phyloP scores from a whole-genome alignment of 345 rosid genomes.

The Eucalyptus melliodora region DNA sequence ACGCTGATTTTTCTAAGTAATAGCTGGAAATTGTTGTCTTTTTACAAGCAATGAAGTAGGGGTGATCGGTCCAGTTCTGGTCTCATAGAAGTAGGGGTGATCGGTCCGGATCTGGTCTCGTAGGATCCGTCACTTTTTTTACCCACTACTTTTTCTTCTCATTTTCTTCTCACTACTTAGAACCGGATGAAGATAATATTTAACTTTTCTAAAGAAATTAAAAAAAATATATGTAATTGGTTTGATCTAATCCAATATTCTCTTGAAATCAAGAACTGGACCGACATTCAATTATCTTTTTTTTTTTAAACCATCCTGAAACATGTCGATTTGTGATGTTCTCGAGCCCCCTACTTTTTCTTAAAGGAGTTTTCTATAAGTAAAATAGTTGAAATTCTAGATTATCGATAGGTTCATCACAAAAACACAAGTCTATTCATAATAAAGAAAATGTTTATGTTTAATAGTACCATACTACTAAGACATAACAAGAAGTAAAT shows the following conservation, averaged over 20 bases:
- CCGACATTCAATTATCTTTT: too few relatives aligned
- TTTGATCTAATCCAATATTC: rapidly evolving
- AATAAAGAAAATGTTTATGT: background rate
- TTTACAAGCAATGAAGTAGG: too few relatives aligned
- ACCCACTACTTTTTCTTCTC: too few relatives aligned
- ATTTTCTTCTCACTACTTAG: too few relatives aligned
- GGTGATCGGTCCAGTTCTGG: too few relatives aligned
- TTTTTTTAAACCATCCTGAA: background rate
- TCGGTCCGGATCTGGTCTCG: too few relatives aligned
- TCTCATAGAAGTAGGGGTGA: too few relatives aligned
- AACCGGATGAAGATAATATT: too few relatives aligned
- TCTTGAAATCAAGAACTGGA: rapidly evolving
- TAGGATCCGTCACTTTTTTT: too few relatives aligned
- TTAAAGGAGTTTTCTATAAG: background rate
- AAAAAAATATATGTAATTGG: too few relatives aligned
- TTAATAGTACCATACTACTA: background rate
- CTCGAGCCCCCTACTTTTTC: background rate
- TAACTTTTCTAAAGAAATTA: too few relatives aligned
- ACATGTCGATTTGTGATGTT: rapidly evolving
- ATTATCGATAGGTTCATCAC: background rate
- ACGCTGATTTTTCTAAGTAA: background rate
- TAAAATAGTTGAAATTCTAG: background rate
- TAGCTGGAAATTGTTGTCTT: background rate
- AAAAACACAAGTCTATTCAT: background rate
- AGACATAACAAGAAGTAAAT: background rate